Base-by-base conservation (phyloP, 2,329 filamentous ascomycete species). In the Trichoderma sp. region DNA sequence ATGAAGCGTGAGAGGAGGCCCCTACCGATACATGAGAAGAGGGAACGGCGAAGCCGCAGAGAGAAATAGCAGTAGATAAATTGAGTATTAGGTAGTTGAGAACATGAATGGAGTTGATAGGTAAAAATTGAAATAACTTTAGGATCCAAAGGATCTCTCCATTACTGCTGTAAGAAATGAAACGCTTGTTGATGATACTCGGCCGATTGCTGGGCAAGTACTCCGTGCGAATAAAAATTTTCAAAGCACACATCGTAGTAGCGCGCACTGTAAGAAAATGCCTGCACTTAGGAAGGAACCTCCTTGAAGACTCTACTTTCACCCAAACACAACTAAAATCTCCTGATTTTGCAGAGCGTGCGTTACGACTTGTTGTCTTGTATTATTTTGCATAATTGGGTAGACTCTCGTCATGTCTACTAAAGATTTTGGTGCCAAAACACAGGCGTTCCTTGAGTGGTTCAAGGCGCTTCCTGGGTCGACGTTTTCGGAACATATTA, bases 391-490 rank as follows among this genome's bases (percentile, higher is more conserved):
- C 18, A 18, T 6, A 12, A 6, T 4, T 24, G 27, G 4, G 18
- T 9, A 21, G 24, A 24, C 8, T 21, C 7, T 24, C 65, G 64
- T 29, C 18, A 78, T 78, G 79, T 65, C 76, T n/a, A 24, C 53
- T 6, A 16, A 35, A 0, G 81, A 83, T 18, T 91, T 90, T 74
- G 80, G 86, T 9, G 77, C 81, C 41, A 83, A 82, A 67, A 88
- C 88, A 0, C 79, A 83, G 38, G 82, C 80, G 2, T 91, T 91
- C 78, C 78, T 90, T 35, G 77, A 81, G 18, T 91, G 90, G 90
- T 91, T 91, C 82, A 86, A 83, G 73, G 80, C 83, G 6, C 83
- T 87, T 74, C 86, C 88, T 0, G 89, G 88, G 21, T 86, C 89
- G 4, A 87, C 85, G 5, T 90, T 91, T 71, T 89, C 89, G 74